phyloP scores from a whole-genome alignment of 139 green algal species.

The Chlamydomonas sphaeroides region DNA sequence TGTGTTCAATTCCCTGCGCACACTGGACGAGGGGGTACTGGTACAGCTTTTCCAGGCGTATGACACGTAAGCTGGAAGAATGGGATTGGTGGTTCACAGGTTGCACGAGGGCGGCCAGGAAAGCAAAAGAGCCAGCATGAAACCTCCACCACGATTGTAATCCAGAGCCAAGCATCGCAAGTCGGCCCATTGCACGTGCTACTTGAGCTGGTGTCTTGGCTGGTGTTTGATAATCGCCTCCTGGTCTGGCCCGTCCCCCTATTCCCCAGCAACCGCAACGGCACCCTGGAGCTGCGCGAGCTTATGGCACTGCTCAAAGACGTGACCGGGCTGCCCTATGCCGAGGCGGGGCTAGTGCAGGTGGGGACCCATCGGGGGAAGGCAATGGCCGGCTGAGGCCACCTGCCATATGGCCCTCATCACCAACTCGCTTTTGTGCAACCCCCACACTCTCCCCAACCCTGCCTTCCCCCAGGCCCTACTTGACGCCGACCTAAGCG shows the following conservation, averaged over 20 bases:
- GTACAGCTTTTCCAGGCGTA: conserved; percentile 40
- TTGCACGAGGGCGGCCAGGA: too few relatives aligned
- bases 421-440: too few relatives aligned
- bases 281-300: conserved; percentile 35
- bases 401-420: too few relatives aligned
- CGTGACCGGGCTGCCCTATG: conserved; percentile 41
- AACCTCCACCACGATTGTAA: too few relatives aligned
- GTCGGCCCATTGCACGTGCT: too few relatives aligned
- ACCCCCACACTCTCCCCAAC: not conserved
- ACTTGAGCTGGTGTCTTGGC: too few relatives aligned
- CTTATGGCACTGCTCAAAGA: conserved; percentile 46
- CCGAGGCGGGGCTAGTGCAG: conserved; percentile 54
- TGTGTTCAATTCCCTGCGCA: conserved; percentile 34
- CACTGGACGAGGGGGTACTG: conserved; percentile 21
- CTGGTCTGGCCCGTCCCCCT: not conserved
- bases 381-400: too few relatives aligned
- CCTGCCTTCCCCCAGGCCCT: conserved; percentile 44
- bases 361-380: too few relatives aligned
- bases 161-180: too few relatives aligned
- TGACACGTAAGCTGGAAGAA: conserved; percentile 8
- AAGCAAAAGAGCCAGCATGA: too few relatives aligned
- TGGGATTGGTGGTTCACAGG: too few relatives aligned
- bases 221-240: too few relatives aligned
- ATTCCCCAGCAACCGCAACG: conserved; percentile 15
- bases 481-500: conserved; percentile 51